Base-by-base conservation (phyloP, 495 filamentous ascomycete species). In the Elasticomyces elasticus region DNA sequence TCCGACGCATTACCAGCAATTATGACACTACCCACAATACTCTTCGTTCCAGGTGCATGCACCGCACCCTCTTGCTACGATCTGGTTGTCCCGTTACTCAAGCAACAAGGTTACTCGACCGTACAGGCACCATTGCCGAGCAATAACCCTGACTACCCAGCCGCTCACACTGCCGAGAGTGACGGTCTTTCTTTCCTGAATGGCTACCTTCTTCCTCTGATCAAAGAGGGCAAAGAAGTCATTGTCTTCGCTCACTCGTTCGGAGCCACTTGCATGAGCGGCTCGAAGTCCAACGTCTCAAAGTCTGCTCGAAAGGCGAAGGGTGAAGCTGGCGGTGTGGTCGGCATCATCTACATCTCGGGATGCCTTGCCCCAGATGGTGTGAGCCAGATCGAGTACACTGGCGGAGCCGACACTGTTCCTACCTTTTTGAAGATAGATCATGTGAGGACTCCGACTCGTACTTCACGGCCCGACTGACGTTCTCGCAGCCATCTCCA, bases 241-340 rank as follows among this genome's bases (percentile, higher is more conserved):
- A 43, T 43, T 17, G 40, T 43, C 13, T 43, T 43, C 40, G 40
- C 40, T 7, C 40, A 43, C n/a, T 43, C 40, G n/a, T 43, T 43
- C 40, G 40, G 40, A 43, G 40, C 40, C 10, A 7, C 40, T 7
- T 6, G 10, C 7, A n/a, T 43, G 20, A 17, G 15, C n/a, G 40
- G 40, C 7, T 9, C 40, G 5, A 43, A 17, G 7, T 23, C 20
- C 5, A 5, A 17, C 40, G 13, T 43, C 10, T 10, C 40, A 7
- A 43, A 43, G 40, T n/a, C n/a, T n/a, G n/a, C n/a, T n/a, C n/a
- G n/a, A n/a, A n/a, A n/a, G n/a, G n/a, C n/a, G n/a, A n/a, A n/a
- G n/a, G n/a, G n/a, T n/a, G n/a, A n/a, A n/a, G n/a, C n/a, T n/a
- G n/a, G n/a, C n/a, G n/a, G n/a, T n/a, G n/a, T n/a, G n/a, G n/a